phyloP scores from a whole-genome alignment of 2,329 filamentous ascomycete genomes.

The Paradendryphiella salina region DNA sequence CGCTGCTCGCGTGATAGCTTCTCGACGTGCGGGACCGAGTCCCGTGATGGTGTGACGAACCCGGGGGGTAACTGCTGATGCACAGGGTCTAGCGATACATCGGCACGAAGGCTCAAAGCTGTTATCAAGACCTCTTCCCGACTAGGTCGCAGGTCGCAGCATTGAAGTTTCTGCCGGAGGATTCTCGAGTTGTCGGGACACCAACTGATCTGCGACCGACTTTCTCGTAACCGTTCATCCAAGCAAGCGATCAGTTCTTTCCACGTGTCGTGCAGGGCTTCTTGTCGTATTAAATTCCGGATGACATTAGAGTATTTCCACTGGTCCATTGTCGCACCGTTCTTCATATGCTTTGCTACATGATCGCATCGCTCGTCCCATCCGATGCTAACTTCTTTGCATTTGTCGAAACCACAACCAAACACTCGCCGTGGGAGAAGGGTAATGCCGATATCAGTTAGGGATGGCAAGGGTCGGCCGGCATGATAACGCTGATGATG shows the following conservation, averaged over 20 bases:
- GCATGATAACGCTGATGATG: slow-evolving; percentile 46
- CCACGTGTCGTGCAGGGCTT: slow-evolving; percentile 44
- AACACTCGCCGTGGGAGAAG: slow-evolving; percentile 42
- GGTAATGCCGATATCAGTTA: slow-evolving; percentile 43
- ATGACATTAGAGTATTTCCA: slow-evolving; percentile 48
- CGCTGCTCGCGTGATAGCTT: slow-evolving; percentile 40
- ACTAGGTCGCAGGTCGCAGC: slow-evolving; percentile 44
- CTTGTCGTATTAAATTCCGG: slow-evolving; percentile 45
- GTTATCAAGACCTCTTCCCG: slow-evolving; percentile 45
- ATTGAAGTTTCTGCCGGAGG: slow-evolving; percentile 45
- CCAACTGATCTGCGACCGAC: slow-evolving; percentile 46
- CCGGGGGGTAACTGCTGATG: slow-evolving; percentile 39
- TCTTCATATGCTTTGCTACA: slow-evolving; percentile 47
- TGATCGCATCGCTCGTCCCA: slow-evolving; percentile 48
- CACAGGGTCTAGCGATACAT: slow-evolving; percentile 34
- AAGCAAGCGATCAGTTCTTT: slow-evolving; percentile 42
- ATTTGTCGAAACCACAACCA: slow-evolving; percentile 47
- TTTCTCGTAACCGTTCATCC: slow-evolving; percentile 40
- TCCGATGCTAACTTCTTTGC: slow-evolving; percentile 46
- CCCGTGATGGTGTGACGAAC: slow-evolving; percentile 42
- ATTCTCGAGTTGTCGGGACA: slow-evolving; percentile 43
- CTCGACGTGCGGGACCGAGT: slow-evolving; percentile 41
- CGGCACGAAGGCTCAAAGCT: slow-evolving; percentile 43
- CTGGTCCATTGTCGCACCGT: slow-evolving; percentile 39
- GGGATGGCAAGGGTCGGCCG: slow-evolving; percentile 39